These are phyloP conservation scores for Penicillium waksmanii DNA, from an alignment of 495 filamentous ascomycete species.

Conservation along the genomic window DNA sequence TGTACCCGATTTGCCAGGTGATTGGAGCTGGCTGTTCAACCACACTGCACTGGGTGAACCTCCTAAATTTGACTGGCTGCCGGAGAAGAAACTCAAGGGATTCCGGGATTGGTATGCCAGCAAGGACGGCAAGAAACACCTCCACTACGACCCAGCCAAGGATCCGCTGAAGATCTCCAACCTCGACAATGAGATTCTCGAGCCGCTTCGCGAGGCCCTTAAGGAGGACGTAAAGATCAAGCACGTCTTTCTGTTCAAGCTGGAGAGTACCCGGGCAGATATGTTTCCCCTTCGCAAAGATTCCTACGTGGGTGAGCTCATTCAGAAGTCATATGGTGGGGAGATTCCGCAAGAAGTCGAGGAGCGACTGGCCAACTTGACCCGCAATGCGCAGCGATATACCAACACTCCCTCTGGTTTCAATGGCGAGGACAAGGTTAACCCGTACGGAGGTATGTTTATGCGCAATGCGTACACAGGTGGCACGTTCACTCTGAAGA, in stretches of 20 bases:
- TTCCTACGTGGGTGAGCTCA: conserved; percentile 27
- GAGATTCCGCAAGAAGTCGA: conserved; percentile 32
- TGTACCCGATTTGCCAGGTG: conserved; percentile 18
- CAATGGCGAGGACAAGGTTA: conserved; percentile 11
- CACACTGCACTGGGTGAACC: conserved; percentile 26
- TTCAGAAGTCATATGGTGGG: conserved; percentile 27
- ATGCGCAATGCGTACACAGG: conserved; percentile 38
- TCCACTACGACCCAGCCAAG: conserved; percentile 39
- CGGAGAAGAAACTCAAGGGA: conserved; percentile 21
- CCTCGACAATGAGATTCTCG: conserved; percentile 37
- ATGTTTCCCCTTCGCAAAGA: conserved; percentile 47
- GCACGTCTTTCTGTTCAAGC: conserved; percentile 44
- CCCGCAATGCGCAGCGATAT: conserved; percentile 37
- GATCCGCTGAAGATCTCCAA: conserved; percentile 49
- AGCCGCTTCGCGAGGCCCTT: conserved; percentile 32
- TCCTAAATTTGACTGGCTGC: conserved; percentile 29
- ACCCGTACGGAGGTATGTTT: conserved; percentile 41
- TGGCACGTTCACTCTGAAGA: conserved; percentile 47
- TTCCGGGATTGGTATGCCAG: conserved; percentile 34
- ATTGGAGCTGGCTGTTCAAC: conserved; percentile 31
- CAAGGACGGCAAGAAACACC: conserved; percentile 1
- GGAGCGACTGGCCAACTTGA: conserved; percentile 35
- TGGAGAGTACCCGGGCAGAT: conserved; percentile 50
- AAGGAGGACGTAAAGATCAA: conserved; percentile 34
- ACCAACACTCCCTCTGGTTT: conserved; percentile 34